Conservation (phyloP, 305 asterid species). For the Fraxinus dipetala region DNA sequence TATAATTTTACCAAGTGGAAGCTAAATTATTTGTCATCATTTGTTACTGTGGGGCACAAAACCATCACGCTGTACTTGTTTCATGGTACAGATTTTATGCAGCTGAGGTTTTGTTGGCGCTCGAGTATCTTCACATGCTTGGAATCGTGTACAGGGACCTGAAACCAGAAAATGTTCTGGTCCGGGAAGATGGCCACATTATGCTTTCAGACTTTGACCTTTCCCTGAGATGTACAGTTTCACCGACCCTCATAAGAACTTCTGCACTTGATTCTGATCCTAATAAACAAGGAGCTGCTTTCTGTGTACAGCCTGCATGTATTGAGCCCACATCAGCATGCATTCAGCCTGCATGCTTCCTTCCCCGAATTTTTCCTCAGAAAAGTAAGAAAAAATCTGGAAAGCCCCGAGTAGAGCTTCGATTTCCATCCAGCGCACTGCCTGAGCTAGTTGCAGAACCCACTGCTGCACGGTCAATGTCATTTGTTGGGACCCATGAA, state of each 20-base stretch:
- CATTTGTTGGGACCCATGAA: slow-evolving; percentile 94
- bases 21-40: not conserved
- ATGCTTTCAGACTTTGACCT: slow-evolving; percentile 98
- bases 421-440: slow-evolving; percentile 39
- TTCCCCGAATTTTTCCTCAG: slow-evolving; percentile 68
- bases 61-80: not conserved
- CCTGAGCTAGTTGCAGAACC: slow-evolving; percentile 97
- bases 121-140: slow-evolving; percentile 97
- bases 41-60: not conserved
- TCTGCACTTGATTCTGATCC: slow-evolving; percentile 53
- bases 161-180: slow-evolving; percentile 92
- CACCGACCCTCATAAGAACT: slow-evolving; percentile 76
- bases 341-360: slow-evolving; percentile 90
- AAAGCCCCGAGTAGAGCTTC: slow-evolving; percentile 49
- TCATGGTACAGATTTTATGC: slow-evolving; percentile 72
- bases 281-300: slow-evolving; percentile 55
- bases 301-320: slow-evolving; percentile 87
- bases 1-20: not conserved
- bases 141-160: slow-evolving; percentile 94
- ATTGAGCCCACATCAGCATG: slow-evolving; percentile 75
- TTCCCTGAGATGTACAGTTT: slow-evolving; percentile 84
- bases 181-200: slow-evolving; percentile 98
- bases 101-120: slow-evolving; percentile 92
- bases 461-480: slow-evolving; percentile 89
- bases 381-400: slow-evolving; percentile 56